These are phyloP conservation scores for Cicer arietinum DNA, from an alignment of 306 rosid species.

Conservation along the genomic window DNA sequence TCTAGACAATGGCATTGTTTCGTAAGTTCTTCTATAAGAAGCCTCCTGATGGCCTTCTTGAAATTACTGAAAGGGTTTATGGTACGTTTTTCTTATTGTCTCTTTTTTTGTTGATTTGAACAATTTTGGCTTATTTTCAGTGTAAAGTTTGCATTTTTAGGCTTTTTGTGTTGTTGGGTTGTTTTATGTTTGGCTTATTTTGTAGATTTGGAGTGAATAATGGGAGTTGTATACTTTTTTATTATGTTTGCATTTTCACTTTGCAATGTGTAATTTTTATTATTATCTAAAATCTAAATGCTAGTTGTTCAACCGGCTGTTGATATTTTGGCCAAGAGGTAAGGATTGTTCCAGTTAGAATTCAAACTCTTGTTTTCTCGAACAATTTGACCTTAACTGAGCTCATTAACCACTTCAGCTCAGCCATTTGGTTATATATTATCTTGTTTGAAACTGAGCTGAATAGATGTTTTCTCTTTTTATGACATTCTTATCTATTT, in stretches of 20 bases:
- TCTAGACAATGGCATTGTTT: slow-evolving; percentile 81
- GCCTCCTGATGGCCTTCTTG: slow-evolving; percentile 97
- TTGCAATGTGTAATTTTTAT: slow-evolving; percentile 16
- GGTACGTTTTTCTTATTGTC: slow-evolving; percentile 61
- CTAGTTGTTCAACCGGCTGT: slow-evolving; percentile 25
- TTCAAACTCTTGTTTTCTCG: no score
- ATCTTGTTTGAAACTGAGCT: slow-evolving; percentile 18
- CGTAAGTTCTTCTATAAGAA: slow-evolving; percentile 91
- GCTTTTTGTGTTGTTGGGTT: slow-evolving; percentile 24
- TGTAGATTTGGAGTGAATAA: slow-evolving; percentile 18
- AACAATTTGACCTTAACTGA: no score
- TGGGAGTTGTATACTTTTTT: slow-evolving; percentile 6
- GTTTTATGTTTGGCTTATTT: slow-evolving; percentile 37
- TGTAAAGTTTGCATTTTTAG: slow-evolving; percentile 34
- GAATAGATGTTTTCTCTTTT: slow-evolving; percentile 33
- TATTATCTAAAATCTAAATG: slow-evolving; percentile 23
- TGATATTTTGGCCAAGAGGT: background rate
- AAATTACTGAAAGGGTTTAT: slow-evolving; percentile 94
- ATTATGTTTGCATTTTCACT: slow-evolving; percentile 4
- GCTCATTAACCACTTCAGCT: no score
- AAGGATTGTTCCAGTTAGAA: no score
- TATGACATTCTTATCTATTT: background rate
- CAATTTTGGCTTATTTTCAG: slow-evolving; percentile 36
- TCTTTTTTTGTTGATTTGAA: slow-evolving; percentile 37
- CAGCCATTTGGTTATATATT: no score